These are phyloP conservation scores for Nicotiana rustica DNA, from an alignment of 305 asterid species.

Conservation along the genomic window DNA sequence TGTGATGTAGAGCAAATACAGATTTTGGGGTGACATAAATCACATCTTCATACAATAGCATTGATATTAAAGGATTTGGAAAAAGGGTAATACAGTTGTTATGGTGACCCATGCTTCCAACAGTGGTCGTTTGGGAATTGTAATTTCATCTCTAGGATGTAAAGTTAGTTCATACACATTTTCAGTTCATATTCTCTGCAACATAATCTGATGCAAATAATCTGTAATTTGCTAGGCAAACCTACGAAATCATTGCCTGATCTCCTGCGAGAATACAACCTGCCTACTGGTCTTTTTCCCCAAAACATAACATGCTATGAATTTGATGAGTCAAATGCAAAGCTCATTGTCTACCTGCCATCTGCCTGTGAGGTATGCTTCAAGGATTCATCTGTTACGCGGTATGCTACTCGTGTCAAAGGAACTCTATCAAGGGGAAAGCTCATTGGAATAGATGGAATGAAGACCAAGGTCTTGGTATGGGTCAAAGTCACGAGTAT, in stretches of 20 bases:
- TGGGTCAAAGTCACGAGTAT: conserved; percentile 82
- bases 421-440: conserved; percentile 81
- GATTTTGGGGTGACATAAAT: not conserved
- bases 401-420: conserved; percentile 79
- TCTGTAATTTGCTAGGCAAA: conserved; percentile 55
- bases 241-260: conserved; percentile 69
- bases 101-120: not conserved
- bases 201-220: not conserved
- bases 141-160: not conserved
- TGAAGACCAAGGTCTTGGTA: conserved; percentile 90
- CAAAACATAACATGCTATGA: conserved; percentile 84
- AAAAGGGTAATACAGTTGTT: not conserved
- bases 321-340: conserved; percentile 63
- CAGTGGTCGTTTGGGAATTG: not conserved
- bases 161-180: not conserved
- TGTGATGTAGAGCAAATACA: not conserved
- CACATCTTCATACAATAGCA: not conserved
- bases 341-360: conserved; percentile 73
- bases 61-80: not conserved
- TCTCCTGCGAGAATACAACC: conserved; percentile 80
- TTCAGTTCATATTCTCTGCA: not conserved
- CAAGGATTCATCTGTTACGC: conserved; percentile 77
- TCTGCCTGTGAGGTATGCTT: conserved; percentile 76
- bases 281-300: conserved; percentile 85
- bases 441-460: conserved; percentile 76